Percentiles rank a stretch among this genome's conserved stretches.
Conservation (phyloP, 2,329 filamentous ascomycete genomes). For the Thyridium curvatum region DNA sequence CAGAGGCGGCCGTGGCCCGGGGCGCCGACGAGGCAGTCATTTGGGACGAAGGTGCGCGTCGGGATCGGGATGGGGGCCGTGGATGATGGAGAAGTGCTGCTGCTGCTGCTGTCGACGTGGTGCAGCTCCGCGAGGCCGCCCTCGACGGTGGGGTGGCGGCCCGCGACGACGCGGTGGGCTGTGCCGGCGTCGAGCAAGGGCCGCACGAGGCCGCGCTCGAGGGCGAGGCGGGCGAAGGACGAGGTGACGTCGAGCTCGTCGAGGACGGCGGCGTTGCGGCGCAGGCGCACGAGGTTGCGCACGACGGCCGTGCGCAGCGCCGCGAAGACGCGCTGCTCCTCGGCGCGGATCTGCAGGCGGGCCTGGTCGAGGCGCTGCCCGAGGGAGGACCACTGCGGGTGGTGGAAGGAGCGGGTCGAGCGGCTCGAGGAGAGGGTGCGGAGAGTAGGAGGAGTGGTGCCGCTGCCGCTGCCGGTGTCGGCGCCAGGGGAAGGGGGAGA, state of each 20-base stretch:
- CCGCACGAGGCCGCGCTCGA: conserved; percentile 66
- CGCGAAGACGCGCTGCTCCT: conserved; percentile 77
- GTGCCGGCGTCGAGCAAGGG: conserved; percentile 63
- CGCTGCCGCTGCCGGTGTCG: conserved; percentile 18
- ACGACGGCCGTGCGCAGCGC: conserved; percentile 71
- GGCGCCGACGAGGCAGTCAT: conserved; percentile 59
- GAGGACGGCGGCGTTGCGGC: conserved; percentile 83
- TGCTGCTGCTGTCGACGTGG: conserved; percentile 75
- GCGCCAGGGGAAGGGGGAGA: conserved; percentile 5
- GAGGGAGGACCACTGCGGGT: conserved; percentile 76
- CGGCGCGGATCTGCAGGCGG: conserved; percentile 70
- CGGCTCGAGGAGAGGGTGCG: conserved; percentile 72
- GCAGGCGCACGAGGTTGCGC: conserved; percentile 73
- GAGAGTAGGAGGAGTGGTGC: too few relatives aligned
- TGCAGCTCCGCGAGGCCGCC: conserved; percentile 73
- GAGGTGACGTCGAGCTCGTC: conserved; percentile 90
- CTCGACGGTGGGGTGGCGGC: conserved; percentile 90
- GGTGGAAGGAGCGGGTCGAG: conserved; percentile 77
- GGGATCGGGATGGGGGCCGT: conserved; percentile 58
- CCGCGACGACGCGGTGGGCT: conserved; percentile 72
- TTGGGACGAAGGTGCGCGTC: conserved; percentile 55
- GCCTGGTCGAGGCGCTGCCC: conserved; percentile 74
- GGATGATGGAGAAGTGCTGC: too few relatives aligned
- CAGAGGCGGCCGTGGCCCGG: conserved; percentile 57
- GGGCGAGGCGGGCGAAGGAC: conserved; percentile 74